Base-by-base conservation (phyloP, 2,329 filamentous ascomycete species). In the Fusarium poae region DNA sequence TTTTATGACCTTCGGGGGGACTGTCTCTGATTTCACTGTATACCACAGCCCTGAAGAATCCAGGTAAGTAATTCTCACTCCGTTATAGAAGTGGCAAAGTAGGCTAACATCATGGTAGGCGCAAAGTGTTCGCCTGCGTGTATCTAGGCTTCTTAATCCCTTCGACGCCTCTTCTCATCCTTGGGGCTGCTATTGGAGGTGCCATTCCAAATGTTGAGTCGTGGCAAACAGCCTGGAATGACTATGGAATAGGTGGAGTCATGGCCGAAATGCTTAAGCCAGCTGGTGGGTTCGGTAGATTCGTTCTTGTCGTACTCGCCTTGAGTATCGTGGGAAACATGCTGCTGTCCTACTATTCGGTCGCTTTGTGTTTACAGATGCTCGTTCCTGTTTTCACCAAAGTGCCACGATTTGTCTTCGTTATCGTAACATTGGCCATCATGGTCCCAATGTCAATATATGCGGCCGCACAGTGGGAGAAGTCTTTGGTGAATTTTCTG, bases 11-110 rank as follows among this genome's bases (percentile, higher is more conserved):
- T 89, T 87, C 72, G 85, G 83, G 11, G 84, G 83, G 4, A 84
- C 84, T 6, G 83, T 82, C 0, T 85, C 84, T n/a, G 86, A 89
- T 68, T 88, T 87, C 62, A 82, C 83, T n/a, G 84, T 84, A 11
- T 89, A 89, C 69, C 83, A 87, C 75, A 62, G 44, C 30, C 66
- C 71, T 9, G 45, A 48, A 30, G 63, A 49, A 21, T 61, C 66
- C 30, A 75, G 71, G 73, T 74, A 49, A 69, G 71, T 52, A 16
- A 6, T 37, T 16, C 10, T 25, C 2, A 1, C 18, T 16, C 29
- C 16, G 11, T 6, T 15, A 20, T 6, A 35, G 15, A 6, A 5
- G 18, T 25, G 10, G 11, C 50, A 82, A 84, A 6, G 74, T 77
- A 25, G 18, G 23, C 83, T 54, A 78, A 80, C 74, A 82, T 20